phyloP scores from a whole-genome alignment of 225 moss, liverwort and hornwort genomes.

The Polytrichum formosum region DNA sequence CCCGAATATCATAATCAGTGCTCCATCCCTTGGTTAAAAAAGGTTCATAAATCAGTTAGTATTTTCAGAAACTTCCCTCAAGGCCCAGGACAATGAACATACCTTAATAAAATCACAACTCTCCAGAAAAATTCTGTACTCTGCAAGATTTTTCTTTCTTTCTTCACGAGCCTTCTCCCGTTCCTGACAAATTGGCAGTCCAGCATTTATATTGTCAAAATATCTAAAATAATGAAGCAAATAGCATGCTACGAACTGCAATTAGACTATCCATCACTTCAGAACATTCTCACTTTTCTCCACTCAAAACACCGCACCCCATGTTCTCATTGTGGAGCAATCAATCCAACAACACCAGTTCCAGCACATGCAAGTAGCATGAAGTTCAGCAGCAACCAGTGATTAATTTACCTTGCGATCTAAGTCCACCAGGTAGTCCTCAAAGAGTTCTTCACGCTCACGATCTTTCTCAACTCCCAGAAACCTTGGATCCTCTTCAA shows the following conservation, averaged over 20 bases:
- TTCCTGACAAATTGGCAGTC: conserved; percentile 42
- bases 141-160: conserved; percentile 82
- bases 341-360: too few species aligned
- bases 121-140: conserved; percentile 83
- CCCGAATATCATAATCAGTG: not conserved
- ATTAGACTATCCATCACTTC: too few species aligned
- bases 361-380: too few species aligned
- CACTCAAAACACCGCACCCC: too few species aligned
- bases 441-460: conserved; percentile 93
- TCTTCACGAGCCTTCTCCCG: conserved; percentile 98
- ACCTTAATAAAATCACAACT: conserved; percentile 97
- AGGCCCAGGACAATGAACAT: not conserved
- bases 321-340: too few species aligned
- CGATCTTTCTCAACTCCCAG: conserved; percentile 88
- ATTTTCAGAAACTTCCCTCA: too few species aligned
- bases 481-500: conserved; percentile 86
- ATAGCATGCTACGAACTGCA: not conserved
- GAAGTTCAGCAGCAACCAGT: not conserved
- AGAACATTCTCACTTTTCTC: too few species aligned
- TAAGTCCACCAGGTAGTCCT: conserved; percentile 92
- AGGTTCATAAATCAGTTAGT: too few species aligned
- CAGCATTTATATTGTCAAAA: not conserved
- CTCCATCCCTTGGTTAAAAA: too few species aligned
- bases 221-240: not conserved
- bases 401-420: conserved; percentile 74